These are phyloP conservation scores for Cucurbita argyrosperma DNA, from an alignment of 306 rosid species.

Conservation along the genomic window DNA sequence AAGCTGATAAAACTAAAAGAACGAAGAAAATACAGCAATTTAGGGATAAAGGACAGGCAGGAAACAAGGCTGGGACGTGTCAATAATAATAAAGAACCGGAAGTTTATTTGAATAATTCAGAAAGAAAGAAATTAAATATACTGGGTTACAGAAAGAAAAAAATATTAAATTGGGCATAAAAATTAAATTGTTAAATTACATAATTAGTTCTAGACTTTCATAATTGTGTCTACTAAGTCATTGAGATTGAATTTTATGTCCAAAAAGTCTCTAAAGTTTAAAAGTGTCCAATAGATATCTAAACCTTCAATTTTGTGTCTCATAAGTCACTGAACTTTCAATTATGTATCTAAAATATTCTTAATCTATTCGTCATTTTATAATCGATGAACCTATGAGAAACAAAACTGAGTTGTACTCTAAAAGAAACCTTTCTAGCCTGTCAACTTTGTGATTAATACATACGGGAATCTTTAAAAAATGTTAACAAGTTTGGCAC, in stretches of 20 bases:
- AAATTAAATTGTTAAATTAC: neutral
- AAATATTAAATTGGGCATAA: neutral
- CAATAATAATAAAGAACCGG: neutral
- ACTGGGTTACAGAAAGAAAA: neutral
- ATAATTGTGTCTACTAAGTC: neutral
- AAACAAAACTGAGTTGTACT: neutral
- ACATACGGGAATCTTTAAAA: neutral
- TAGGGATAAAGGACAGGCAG: neutral
- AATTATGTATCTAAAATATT: neutral
- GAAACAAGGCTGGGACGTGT: neutral
- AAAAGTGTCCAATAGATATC: neutral
- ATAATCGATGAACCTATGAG: neutral
- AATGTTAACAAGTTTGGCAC: neutral
- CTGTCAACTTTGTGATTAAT: neutral
- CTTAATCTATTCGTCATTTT: neutral
- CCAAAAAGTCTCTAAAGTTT: neutral
- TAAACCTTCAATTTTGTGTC: neutral
- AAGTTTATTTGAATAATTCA: neutral
- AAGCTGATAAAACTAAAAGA: neutral
- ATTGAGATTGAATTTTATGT: neutral
- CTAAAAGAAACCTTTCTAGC: neutral
- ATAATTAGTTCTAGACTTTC: neutral
- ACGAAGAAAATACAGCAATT: neutral
- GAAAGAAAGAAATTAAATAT: neutral
- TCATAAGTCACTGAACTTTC: neutral